Evolutionary conservation across 1,139 yeast species (phyloP).

Genomic region (Neolecta irregularis): DNA sequence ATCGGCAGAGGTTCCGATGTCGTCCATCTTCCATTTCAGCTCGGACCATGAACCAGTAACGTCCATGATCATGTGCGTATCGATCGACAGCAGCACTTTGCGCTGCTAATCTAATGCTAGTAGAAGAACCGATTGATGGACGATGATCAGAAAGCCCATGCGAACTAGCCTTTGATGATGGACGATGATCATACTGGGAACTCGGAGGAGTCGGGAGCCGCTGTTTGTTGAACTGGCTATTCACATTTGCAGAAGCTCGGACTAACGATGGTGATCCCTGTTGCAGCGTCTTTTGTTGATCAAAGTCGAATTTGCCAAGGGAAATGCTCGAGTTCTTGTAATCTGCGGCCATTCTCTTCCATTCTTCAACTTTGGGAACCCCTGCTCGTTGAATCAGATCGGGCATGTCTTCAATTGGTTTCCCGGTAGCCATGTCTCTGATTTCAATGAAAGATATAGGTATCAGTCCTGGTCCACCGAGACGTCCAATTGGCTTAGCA

Average conservation of each 20-base stretch:
- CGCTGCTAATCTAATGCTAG: background rate
- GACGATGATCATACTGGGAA: slow-evolving; percentile 2
- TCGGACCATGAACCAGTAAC: slow-evolving; percentile 74
- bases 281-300: slow-evolving; percentile 14
- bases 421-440: slow-evolving; percentile 55
- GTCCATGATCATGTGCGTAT: slow-evolving; percentile 67
- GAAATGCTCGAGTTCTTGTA: slow-evolving; percentile 86
- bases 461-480: slow-evolving; percentile 94
- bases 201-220: background rate
- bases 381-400: slow-evolving; percentile 41
- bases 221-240: background rate
- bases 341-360: slow-evolving; percentile 83
- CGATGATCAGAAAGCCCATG: no score
- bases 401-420: slow-evolving; percentile 33
- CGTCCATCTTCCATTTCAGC: slow-evolving; percentile 58
- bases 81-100: slow-evolving; percentile 59
- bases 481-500: slow-evolving; percentile 84
- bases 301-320: slow-evolving; percentile 37
- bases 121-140: no score
- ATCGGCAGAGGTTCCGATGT: slow-evolving; percentile 61
- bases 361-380: slow-evolving; percentile 84
- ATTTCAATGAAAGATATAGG: slow-evolving; percentile 84
- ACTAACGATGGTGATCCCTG: no score
- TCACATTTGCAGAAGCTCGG: slow-evolving; percentile 8
- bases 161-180: slow-evolving; percentile 1